A percentile compares a stretch with the other conserved stretches of the same genome.
Conservation (phyloP, 257 asterid species). For the Ligustrum vulgare region DNA sequence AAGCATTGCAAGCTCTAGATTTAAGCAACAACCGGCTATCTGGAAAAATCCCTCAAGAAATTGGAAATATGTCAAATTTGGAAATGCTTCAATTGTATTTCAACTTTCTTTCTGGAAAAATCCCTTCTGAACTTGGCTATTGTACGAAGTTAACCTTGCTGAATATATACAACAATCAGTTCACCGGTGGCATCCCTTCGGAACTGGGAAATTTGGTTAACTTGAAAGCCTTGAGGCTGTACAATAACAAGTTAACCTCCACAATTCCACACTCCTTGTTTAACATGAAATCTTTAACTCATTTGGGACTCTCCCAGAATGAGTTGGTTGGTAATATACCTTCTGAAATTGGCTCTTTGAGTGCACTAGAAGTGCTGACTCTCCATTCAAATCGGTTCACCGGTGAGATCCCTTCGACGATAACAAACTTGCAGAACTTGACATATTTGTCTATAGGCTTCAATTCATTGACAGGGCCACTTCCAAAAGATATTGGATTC, state of each 20-base stretch:
- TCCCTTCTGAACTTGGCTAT: slow-evolving; percentile 59
- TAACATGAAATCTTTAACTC: slow-evolving; percentile 43
- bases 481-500: slow-evolving; percentile 59
- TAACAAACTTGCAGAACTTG: slow-evolving; percentile 58
- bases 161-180: slow-evolving; percentile 46
- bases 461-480: slow-evolving; percentile 59
- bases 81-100: slow-evolving; percentile 47
- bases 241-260: slow-evolving; percentile 56
- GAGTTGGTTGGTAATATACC: slow-evolving; percentile 52
- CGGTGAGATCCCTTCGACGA: slow-evolving; percentile 58
- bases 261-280: slow-evolving; percentile 59
- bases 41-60: slow-evolving; percentile 64
- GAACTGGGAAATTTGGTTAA: slow-evolving; percentile 56
- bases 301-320: slow-evolving; percentile 64
- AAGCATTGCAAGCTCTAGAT: slow-evolving; percentile 49
- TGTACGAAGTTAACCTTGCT: slow-evolving; percentile 46
- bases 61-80: slow-evolving; percentile 53
- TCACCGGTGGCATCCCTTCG: slow-evolving; percentile 62
- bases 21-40: slow-evolving; percentile 54
- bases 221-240: slow-evolving; percentile 44
- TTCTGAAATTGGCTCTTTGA: slow-evolving; percentile 42
- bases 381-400: slow-evolving; percentile 68
- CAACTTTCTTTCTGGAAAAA: slow-evolving; percentile 57
- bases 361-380: slow-evolving; percentile 60
- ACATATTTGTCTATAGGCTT: slow-evolving; percentile 61